Evolutionary conservation across 2,329 filamentous ascomycete genomes (phyloP).

Genomic region (Verticillium klebahnii): DNA sequence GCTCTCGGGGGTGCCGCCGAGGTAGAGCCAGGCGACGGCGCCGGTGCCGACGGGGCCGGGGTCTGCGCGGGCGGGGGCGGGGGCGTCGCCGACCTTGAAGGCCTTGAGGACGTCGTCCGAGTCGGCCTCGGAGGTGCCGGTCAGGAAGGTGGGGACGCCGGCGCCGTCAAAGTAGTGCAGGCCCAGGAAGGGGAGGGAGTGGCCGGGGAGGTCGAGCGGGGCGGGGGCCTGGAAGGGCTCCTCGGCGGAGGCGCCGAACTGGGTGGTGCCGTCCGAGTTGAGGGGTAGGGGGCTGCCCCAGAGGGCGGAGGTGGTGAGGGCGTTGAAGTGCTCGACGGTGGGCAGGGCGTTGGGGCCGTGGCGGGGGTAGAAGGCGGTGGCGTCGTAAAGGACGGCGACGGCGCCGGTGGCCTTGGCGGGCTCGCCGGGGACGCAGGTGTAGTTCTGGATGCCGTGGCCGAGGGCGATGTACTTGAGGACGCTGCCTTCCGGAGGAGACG

Average conservation of each 20-base stretch:
- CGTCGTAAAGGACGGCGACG: constrained; percentile 57
- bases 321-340: constrained; percentile 28
- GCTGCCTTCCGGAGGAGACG: constrained; percentile 30
- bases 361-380: constrained; percentile 45
- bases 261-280: constrained; percentile 32
- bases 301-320: constrained; percentile 35
- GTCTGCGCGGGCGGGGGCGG: constrained; percentile 47
- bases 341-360: constrained; percentile 31
- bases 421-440: constrained; percentile 47
- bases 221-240: constrained; percentile 39
- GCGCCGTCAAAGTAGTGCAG: constrained; percentile 61
- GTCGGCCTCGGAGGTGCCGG: constrained; percentile 32
- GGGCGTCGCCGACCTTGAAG: constrained; percentile 43
- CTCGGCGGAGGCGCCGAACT: constrained; percentile 36
- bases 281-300: constrained; percentile 40
- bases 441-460: constrained; percentile 65
- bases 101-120: constrained; percentile 36
- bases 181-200: constrained; percentile 39
- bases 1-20: constrained; percentile 36
- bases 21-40: constrained; percentile 51
- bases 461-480: constrained; percentile 51
- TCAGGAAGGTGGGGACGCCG: constrained; percentile 55
- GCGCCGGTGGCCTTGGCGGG: constrained; percentile 43
- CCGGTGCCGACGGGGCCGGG: constrained; percentile 41
- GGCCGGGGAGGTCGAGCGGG: constrained; percentile 29